Evolutionary conservation across 129 eudicot genomes (phyloP).

Genomic region (Deinandra increscens): DNA sequence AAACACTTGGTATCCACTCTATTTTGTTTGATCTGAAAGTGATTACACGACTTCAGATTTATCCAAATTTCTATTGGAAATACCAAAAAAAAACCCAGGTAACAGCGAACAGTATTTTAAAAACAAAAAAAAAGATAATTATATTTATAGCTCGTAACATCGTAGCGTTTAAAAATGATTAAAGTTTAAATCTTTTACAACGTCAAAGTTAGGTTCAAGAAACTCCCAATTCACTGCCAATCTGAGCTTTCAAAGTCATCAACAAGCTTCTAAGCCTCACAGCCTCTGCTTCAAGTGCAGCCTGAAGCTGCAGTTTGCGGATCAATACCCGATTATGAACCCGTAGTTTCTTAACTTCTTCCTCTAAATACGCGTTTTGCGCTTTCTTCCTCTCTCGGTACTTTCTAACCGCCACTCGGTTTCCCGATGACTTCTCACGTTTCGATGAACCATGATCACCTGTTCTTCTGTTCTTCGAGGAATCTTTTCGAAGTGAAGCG

Average conservation of each 20-base stretch:
- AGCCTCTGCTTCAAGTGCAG: slow-evolving; percentile 49
- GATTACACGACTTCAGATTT: too few relatives aligned
- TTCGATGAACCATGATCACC: slow-evolving; percentile 34
- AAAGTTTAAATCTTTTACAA: too few relatives aligned
- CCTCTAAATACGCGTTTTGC: slow-evolving; percentile 52
- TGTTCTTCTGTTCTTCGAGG: slow-evolving; percentile 30
- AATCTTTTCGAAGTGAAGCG: slow-evolving; percentile 32
- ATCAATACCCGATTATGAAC: slow-evolving; percentile 47
- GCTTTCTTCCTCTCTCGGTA: slow-evolving; percentile 77
- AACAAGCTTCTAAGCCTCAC: slow-evolving; percentile 50
- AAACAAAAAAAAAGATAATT: too few relatives aligned
- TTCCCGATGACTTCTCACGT: slow-evolving; percentile 40
- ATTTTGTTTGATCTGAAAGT: too few relatives aligned
- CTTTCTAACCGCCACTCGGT: slow-evolving; percentile 68
- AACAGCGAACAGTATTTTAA: too few relatives aligned
- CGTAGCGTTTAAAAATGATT: too few relatives aligned
- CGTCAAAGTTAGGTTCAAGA: background rate
- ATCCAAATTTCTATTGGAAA: too few relatives aligned
- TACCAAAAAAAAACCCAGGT: too few relatives aligned
- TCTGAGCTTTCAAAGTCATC: slow-evolving; percentile 37
- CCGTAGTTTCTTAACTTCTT: slow-evolving; percentile 59
- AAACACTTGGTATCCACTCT: too few relatives aligned
- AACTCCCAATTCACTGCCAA: slow-evolving; percentile 40
- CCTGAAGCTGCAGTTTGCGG: slow-evolving; percentile 47
- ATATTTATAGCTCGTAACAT: too few relatives aligned